These are phyloP conservation scores for Puccinia novopanici DNA, from an alignment of 1,284 basidiomycete genomes.

Conservation along the genomic window DNA sequence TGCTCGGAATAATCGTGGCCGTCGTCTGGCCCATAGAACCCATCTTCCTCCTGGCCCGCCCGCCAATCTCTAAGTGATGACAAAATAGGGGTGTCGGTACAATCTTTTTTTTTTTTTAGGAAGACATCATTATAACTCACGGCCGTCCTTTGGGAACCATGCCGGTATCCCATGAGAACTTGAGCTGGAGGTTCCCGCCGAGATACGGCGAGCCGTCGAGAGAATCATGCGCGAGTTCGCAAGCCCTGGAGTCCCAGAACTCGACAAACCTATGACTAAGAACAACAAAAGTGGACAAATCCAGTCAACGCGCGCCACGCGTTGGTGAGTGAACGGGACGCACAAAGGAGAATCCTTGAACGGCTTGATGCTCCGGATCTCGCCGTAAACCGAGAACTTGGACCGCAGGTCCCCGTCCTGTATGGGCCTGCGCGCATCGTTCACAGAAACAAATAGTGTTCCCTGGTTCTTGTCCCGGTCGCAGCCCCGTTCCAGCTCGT, in stretches of 20 bases:
- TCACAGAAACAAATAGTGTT: slow-evolving; percentile 75
- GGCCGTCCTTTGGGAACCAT: slow-evolving; percentile 55
- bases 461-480: slow-evolving; percentile 89
- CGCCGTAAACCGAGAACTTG: slow-evolving; percentile 82
- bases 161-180: slow-evolving; percentile 76
- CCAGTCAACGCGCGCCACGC: background rate
- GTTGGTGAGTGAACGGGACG: slow-evolving; percentile 56
- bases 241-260: slow-evolving; percentile 79
- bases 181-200: slow-evolving; percentile 82
- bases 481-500: slow-evolving; percentile 69
- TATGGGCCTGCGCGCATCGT: slow-evolving; percentile 69
- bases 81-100: background rate
- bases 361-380: slow-evolving; percentile 76
- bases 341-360: slow-evolving; percentile 72
- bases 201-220: slow-evolving; percentile 75
- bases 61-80: slow-evolving; percentile 52
- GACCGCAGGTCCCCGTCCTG: slow-evolving; percentile 79
- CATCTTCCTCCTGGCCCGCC: slow-evolving; percentile 24
- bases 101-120: background rate
- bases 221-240: slow-evolving; percentile 75
- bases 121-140: slow-evolving; percentile 55
- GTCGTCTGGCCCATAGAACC: slow-evolving; percentile 57
- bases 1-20: slow-evolving; percentile 55
- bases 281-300: slow-evolving; percentile 44
- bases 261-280: slow-evolving; percentile 78